Conservation (phyloP, 192 early-diverging fungal species). For the Coemansia sp. region DNA sequence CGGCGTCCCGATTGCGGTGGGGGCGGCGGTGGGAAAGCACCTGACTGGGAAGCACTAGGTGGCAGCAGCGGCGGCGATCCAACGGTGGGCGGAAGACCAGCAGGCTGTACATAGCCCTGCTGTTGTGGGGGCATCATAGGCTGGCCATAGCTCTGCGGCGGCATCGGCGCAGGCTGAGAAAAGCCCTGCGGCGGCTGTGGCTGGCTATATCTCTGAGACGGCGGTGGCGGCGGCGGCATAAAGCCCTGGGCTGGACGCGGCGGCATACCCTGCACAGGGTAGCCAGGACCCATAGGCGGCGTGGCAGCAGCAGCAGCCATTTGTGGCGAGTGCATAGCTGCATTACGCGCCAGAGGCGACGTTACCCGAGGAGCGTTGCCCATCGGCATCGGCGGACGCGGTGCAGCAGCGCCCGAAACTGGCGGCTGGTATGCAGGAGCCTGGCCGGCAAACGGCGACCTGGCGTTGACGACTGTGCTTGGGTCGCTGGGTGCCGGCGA, state of each 20-base stretch:
- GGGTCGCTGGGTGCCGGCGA: constrained; percentile 14
- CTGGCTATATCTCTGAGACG: constrained; percentile 1
- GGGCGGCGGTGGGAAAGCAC: not conserved
- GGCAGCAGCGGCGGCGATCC: constrained; percentile 1
- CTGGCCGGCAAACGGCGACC: constrained; percentile 42
- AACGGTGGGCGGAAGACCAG: not conserved
- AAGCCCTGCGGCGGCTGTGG: constrained; percentile 5
- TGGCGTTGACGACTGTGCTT: not conserved
- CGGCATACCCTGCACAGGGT: constrained; percentile 17
- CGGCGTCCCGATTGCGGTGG: not conserved
- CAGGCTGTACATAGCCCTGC: constrained; percentile 9
- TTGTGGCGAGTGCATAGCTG: constrained; percentile 5
- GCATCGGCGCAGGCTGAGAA: constrained; percentile 3
- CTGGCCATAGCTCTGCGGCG: constrained; percentile 4
- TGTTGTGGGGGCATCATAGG: constrained; percentile 6
- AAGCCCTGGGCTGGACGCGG: not conserved
- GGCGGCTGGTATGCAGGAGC: constrained; percentile 26
- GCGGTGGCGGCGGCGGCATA: not conserved
- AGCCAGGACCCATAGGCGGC: constrained; percentile 2
- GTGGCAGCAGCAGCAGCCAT: constrained; percentile 3
- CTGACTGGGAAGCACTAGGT: not conserved
- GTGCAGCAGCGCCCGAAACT: constrained; percentile 11
- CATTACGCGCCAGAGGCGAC: constrained; percentile 27
- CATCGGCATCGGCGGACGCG: constrained; percentile 3
- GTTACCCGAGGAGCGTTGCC: constrained; percentile 23